Evolutionary conservation across 768 basidiomycete genomes (phyloP).

Genomic region (Tylopilus subfusipes): DNA sequence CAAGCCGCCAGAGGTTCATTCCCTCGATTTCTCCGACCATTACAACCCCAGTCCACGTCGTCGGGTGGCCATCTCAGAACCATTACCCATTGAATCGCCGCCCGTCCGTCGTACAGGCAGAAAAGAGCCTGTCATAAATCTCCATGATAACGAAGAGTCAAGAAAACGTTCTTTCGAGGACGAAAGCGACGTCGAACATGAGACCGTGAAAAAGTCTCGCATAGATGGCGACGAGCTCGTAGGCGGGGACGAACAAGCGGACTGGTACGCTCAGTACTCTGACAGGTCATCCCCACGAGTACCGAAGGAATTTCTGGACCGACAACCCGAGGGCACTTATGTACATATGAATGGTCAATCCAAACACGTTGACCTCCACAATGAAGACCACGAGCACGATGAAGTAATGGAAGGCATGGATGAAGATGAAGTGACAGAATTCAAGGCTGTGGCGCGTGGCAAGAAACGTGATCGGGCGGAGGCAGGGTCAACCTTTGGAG

Average conservation of each 20-base stretch:
- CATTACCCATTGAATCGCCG: constrained; percentile 14
- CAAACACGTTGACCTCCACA: constrained; percentile 38
- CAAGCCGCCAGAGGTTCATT: constrained; percentile 15
- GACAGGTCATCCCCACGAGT: constrained; percentile 35
- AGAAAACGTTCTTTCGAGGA: constrained; percentile 45
- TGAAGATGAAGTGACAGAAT: constrained; percentile 41
- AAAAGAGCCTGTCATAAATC: constrained; percentile 27
- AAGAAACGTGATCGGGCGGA: constrained; percentile 77
- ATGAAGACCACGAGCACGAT: constrained; percentile 42
- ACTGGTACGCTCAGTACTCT: constrained; percentile 34
- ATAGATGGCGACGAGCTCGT: constrained; percentile 47
- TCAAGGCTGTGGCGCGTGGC: constrained; percentile 41
- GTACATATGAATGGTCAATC: constrained; percentile 32
- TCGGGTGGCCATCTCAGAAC: constrained; percentile 6
- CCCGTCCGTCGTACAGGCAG: constrained; percentile 31
- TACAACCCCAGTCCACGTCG: constrained; percentile 34
- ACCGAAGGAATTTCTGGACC: constrained; percentile 48
- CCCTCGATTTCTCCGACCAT: constrained; percentile 35
- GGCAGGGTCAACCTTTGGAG: constrained; percentile 68
- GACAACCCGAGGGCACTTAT: constrained; percentile 42
- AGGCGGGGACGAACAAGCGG: constrained; percentile 48
- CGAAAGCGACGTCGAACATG: constrained; percentile 40
- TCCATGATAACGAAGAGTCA: constrained; percentile 27
- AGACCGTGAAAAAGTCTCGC: constrained; percentile 50
- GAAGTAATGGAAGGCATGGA: constrained; percentile 38